Base-by-base conservation (phyloP, 73 alveolate genomes). In the Paramecium bursaria region DNA sequence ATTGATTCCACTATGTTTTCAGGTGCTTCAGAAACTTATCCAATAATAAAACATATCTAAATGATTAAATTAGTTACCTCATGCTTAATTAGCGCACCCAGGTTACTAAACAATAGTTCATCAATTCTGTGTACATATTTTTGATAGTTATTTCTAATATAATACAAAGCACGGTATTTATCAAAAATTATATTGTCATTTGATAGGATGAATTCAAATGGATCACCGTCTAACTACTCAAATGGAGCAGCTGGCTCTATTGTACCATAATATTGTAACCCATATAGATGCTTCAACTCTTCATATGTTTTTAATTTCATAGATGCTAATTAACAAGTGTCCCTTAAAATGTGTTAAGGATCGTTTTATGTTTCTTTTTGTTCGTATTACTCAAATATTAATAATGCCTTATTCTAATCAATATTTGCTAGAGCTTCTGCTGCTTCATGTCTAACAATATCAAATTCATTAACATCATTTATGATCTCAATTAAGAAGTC, bases 181-280 rank as follows among this genome's bases (percentile, higher is more conserved):
- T 67, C 44, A 67, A 67, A 67, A 7, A 67, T 4, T 13, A 42
- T 33, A 25, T 42, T 67, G 11, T 33, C 23, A 1, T 67, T 44
- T 39, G 33, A 22, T 14, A 60, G 23, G 4, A 60, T 60, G 10
- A 31, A 60, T 4, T 60, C 79, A 10, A 60, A 22, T 4, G 79
- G 79, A 33, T 60, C 7, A 6, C 15, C 14, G 4, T 60, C 53
- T 3, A 60, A 30, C 3, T 60, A 3, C 10, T 60, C 53, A 60
- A 60, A 60, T 11, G 79, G 79, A 30, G 79, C 79, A 30, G 79
- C 79, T 2, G 79, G 79, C 35, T 60, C 79, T 30, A 29, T 27
- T 4, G 79, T 60, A 0, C 79, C 79, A 1, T 31, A 14, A 31
- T 60, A 60, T 19, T 7, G 14, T 60, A 6, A 1, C 4, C 79